These are phyloP conservation scores for Hura crepitans DNA, from an alignment of 441 rosid genomes.

Conservation along the genomic window DNA sequence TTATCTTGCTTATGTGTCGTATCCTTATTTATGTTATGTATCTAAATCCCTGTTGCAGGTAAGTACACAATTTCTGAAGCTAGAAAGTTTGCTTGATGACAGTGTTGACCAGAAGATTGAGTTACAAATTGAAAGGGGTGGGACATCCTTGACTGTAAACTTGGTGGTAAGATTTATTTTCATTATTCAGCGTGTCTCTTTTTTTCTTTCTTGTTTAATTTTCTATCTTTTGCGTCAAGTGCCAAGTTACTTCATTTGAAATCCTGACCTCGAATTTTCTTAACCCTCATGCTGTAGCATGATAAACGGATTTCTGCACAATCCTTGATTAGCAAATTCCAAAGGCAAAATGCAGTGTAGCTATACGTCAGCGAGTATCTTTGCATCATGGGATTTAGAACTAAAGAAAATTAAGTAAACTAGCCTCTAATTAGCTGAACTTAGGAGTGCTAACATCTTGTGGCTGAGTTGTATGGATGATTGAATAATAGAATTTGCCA, in stretches of 20 bases:
- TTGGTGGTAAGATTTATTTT: slow-evolving; percentile 56
- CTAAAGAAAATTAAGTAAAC: not conserved
- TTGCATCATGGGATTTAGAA: not conserved
- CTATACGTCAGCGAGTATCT: not conserved
- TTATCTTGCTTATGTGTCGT: not conserved
- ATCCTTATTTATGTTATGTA: not conserved
- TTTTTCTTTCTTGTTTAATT: not conserved
- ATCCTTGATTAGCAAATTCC: not conserved
- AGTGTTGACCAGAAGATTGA: slow-evolving; percentile 61
- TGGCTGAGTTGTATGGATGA: not conserved
- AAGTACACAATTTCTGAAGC: slow-evolving; percentile 74
- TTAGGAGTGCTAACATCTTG: not conserved
- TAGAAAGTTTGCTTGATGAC: slow-evolving; percentile 88
- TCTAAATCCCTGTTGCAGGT: slow-evolving; percentile 47
- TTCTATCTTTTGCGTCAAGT: not conserved
- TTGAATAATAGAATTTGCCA: not conserved
- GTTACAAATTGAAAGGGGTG: slow-evolving; percentile 93
- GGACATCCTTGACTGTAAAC: slow-evolving; percentile 53
- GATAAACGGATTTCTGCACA: not conserved
- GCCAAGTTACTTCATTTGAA: not conserved
- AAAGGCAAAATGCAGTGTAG: too few relatives aligned
- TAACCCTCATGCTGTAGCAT: not conserved
- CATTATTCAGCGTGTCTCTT: not conserved
- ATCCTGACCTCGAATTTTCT: not conserved
- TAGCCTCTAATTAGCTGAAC: not conserved